Base-by-base conservation (phyloP, 345 rosid genomes). In the Microthlaspi erraticum region DNA sequence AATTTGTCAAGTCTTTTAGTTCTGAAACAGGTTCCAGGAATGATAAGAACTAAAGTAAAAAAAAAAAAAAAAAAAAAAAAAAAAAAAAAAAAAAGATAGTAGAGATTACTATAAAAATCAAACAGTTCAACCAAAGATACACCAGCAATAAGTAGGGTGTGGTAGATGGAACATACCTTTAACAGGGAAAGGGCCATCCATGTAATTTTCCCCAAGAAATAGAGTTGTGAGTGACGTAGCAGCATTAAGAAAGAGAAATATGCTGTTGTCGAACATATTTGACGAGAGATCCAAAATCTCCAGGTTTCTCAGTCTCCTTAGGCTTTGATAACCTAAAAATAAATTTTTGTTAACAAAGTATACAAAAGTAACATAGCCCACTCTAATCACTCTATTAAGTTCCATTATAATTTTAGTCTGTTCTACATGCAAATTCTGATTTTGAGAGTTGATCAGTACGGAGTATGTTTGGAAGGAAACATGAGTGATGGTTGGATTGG, bases 251-350 rank as follows among this genome's bases (percentile, higher is more conserved):
- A 67, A 54, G 0, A 32, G 72, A 16, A 54, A 53, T 0, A 67
- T 67, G 18, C 52, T 67, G 33, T 8, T 41, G 19, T 54, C 17
- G 33, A 67, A 42, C 11, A 0, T 0, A 55, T 54, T 39, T 1
- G 3, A 7, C 29, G 72, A 41, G 5, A 67, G 11, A 67, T 67
- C 72, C 29, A 67, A 3, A 54, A 67, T 67, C 53, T 54, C 32
- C 6, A 66, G 1, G 5, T 17, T 52, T 41, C 16, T 66, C 26
- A 51, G 39, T 39, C 3, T 51, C 0, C 38, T 11, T 4, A 66
- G 5, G 31, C 71, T 66, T 39, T 39, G 16, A 39, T 1, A 38
- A 53, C 58, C 58, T 53, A 18, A 37, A 53, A 31, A 31, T 6
- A 53, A 1, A n/a, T n/a, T 29, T 7, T 53, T 4, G 38, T 53